Percentiles rank a stretch among this genome's conserved stretches.
phyloP scores from a whole-genome alignment of 768 basidiomycete species.

The Boletus sp. region DNA sequence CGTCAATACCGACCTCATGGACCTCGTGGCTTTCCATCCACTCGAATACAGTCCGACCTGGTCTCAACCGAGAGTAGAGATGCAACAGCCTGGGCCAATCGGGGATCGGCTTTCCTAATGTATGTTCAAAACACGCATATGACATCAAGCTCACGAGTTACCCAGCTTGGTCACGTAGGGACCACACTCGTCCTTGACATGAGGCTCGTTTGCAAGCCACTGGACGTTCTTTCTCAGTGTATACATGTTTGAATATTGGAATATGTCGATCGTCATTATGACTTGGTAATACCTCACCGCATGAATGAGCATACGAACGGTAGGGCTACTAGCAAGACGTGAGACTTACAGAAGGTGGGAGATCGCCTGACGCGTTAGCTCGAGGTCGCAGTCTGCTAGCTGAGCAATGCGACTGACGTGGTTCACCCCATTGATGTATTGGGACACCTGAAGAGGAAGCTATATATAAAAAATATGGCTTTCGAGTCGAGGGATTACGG shows the following conservation, averaged over 20 bases:
- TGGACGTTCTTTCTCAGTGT: constrained; percentile 83
- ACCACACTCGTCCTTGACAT: constrained; percentile 89
- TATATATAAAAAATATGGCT: constrained; percentile 6
- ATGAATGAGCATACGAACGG: constrained; percentile 2
- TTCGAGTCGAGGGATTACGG: neutral
- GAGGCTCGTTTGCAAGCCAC: constrained; percentile 80
- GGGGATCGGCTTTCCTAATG: constrained; percentile 54
- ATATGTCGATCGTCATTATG: constrained; percentile 95
- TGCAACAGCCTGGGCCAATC: constrained; percentile 87
- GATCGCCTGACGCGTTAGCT: constrained; percentile 80
- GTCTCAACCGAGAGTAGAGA: constrained; percentile 82
- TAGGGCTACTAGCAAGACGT: neutral
- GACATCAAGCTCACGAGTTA: constrained; percentile 19
- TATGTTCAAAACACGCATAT: constrained; percentile 1
- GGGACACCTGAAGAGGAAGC: constrained; percentile 49
- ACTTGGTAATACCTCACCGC: constrained; percentile 87
- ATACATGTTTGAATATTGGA: constrained; percentile 98
- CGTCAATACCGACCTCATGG: constrained; percentile 75
- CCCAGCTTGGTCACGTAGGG: constrained; percentile 84
- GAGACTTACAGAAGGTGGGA: constrained; percentile 81
- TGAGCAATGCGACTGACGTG: constrained; percentile 90
- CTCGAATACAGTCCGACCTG: constrained; percentile 78
- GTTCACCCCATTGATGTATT: constrained; percentile 86
- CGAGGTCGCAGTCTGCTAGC: constrained; percentile 84
- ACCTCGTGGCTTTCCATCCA: constrained; percentile 86